Base-by-base conservation (phyloP, 805 yeast genomes). In the Hanseniaspora jakobsenii region DNA sequence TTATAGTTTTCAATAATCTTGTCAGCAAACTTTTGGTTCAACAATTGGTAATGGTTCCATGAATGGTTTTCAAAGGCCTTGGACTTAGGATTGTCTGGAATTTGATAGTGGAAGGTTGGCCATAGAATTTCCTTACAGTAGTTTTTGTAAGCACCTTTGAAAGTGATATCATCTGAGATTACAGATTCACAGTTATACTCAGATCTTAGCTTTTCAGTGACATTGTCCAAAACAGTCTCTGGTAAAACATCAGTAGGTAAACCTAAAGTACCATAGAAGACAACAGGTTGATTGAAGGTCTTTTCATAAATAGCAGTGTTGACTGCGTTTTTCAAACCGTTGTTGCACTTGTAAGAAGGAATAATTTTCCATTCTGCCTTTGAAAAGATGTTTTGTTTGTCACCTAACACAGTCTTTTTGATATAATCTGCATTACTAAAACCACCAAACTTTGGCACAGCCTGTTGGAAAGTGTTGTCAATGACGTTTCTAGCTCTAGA, bases 1-100 rank as follows among this genome's bases (percentile, higher is more conserved):
- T 77, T 74, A 60, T 89, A 87, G 1, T 67, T 64, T 29, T 69
- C 71, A 2, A 81, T 73, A 36, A 89, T 69, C 51, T 72, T 73
- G 45, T 86, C 82, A 0, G 97, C 96, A 55, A 87, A 72, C 36
- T 72, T 60, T 58, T 78, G 84, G 55, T 91, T 91, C 50, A 89
- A 69, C 1, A 67, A 63, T 51, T 74, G 75, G 60, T 89, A 89
- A 56, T 80, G 78, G 21, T 76, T 76, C 95, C 96, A 89, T 1
- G 95, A 84, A 58, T 86, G 93, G 52, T 84, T 95, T 61, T 89
- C 95, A 61, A 89, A 91, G 0, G 94, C 94, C 60, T 86, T 86
- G 1, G 94, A 78, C 53, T 81, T 83, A 41, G 95, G 93, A 56
- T 87, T 79, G 60, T 91, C 97, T 0, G 97, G 97, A 30, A 89